Conservation (phyloP, 805 yeast species). For the Saccharomycopsis vini region DNA sequence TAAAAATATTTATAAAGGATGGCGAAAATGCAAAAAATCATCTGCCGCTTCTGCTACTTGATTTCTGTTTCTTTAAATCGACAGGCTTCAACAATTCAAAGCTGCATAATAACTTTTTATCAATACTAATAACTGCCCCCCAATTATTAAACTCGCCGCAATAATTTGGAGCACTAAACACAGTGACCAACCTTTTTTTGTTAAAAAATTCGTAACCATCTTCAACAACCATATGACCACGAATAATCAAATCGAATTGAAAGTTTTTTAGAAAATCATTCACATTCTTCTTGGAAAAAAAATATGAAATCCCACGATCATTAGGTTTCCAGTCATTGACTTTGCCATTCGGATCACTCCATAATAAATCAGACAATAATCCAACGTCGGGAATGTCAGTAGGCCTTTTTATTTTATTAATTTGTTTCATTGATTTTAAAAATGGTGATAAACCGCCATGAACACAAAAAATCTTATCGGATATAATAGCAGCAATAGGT, state of each 20-base stretch:
- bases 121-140: slow-evolving; percentile 74
- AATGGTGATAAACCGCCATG: slow-evolving; percentile 82
- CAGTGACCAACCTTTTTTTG: slow-evolving; percentile 64
- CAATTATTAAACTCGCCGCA: slow-evolving; percentile 75
- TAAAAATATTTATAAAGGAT: too few relatives aligned
- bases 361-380: slow-evolving; percentile 62
- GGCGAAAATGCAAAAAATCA: too few relatives aligned
- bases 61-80: slow-evolving; percentile 1
- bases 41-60: too few relatives aligned
- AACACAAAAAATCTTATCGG: slow-evolving; percentile 86
- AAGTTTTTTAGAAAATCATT: slow-evolving; percentile 55
- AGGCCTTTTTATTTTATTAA: slow-evolving; percentile 65
- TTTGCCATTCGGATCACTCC: slow-evolving; percentile 72
- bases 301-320: slow-evolving; percentile 76
- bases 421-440: slow-evolving; percentile 53
- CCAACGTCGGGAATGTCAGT: slow-evolving; percentile 82
- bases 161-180: slow-evolving; percentile 77
- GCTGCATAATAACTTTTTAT: slow-evolving; percentile 50
- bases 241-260: slow-evolving; percentile 65
- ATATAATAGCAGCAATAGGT: slow-evolving; percentile 93
- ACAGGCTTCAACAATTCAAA: slow-evolving; percentile 85
- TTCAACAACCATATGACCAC: slow-evolving; percentile 88
- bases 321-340: slow-evolving; percentile 65
- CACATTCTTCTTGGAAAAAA: slow-evolving; percentile 69
- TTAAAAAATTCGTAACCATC: slow-evolving; percentile 82